A percentile compares a stretch with the other conserved stretches of the same genome.
Conservation (phyloP, 768 basidiomycete genomes). For the Gautieria morchelliformis region DNA sequence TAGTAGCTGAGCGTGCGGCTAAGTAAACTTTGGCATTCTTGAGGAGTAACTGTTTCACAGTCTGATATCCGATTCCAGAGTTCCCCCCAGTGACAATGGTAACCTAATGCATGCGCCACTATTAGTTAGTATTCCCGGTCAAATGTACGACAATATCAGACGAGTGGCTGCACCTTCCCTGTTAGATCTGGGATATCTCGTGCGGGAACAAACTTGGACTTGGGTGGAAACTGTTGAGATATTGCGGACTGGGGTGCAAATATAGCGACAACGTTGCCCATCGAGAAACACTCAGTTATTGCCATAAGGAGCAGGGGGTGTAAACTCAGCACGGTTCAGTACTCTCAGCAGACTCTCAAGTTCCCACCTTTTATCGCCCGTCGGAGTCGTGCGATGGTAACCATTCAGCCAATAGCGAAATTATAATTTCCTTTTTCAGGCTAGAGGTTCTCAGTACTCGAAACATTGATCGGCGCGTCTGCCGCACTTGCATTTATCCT, state of each 20-base stretch:
- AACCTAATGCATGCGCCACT: background rate
- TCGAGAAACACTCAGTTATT: background rate
- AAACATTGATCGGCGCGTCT: no score
- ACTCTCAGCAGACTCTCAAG: no score
- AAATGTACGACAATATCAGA: background rate
- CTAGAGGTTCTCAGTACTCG: no score
- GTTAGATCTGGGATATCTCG: constrained; percentile 6
- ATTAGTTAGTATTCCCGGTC: background rate
- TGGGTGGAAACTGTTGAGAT: background rate
- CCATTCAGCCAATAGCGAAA: no score
- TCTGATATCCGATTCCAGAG: constrained; percentile 7
- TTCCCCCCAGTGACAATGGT: background rate
- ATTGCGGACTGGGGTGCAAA: background rate
- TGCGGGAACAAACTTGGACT: background rate
- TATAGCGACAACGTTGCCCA: background rate
- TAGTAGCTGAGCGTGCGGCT: background rate
- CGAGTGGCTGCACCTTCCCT: background rate
- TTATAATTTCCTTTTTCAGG: no score
- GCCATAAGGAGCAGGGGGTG: no score
- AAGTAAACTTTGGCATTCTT: constrained; percentile 11
- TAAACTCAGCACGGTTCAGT: no score
- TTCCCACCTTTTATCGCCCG: no score
- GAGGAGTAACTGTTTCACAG: constrained; percentile 8
- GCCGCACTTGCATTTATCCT: no score
- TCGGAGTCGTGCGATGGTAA: no score